A percentile compares a stretch with the other conserved stretches of the same genome.
Evolutionary conservation across 176 grass and related monocot species (phyloP).

Genomic region (Triticum monococcum): DNA sequence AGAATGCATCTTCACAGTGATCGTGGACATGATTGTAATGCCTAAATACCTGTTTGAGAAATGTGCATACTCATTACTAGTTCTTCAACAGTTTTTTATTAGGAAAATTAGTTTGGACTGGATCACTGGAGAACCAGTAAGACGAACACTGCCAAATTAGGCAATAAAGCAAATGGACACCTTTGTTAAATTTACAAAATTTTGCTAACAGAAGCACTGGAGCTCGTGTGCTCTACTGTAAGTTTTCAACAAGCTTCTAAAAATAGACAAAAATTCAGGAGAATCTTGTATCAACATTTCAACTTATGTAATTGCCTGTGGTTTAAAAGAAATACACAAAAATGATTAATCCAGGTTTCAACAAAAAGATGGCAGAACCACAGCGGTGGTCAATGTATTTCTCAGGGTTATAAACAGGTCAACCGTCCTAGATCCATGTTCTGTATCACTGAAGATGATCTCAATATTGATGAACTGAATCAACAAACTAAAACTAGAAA

Average conservation of each 20-base stretch:
- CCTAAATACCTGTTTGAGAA: slow-evolving; percentile 66
- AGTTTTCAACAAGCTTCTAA: background rate
- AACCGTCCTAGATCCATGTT: background rate
- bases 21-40: slow-evolving; percentile 60
- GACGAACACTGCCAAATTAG: background rate
- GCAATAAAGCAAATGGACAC: background rate
- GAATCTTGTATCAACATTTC: background rate
- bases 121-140: background rate
- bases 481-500: slow-evolving; percentile 27
- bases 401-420: slow-evolving; percentile 1
- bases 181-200: background rate
- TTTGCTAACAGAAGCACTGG: no score
- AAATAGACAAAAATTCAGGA: background rate
- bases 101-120: slow-evolving; percentile 10
- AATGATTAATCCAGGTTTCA: background rate
- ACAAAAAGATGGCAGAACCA: slow-evolving; percentile 1
- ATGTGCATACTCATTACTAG: slow-evolving; percentile 29
- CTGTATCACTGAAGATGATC: background rate
- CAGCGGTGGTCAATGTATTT: background rate
- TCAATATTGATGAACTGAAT: slow-evolving; percentile 29
- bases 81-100: background rate
- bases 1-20: slow-evolving; percentile 55
- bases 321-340: background rate
- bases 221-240: background rate
- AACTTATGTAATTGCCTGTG: background rate